A percentile compares a stretch with the other conserved stretches of the same genome.
Conservation (phyloP, 345 rosid genomes). For the Bruguiera sexangula region DNA sequence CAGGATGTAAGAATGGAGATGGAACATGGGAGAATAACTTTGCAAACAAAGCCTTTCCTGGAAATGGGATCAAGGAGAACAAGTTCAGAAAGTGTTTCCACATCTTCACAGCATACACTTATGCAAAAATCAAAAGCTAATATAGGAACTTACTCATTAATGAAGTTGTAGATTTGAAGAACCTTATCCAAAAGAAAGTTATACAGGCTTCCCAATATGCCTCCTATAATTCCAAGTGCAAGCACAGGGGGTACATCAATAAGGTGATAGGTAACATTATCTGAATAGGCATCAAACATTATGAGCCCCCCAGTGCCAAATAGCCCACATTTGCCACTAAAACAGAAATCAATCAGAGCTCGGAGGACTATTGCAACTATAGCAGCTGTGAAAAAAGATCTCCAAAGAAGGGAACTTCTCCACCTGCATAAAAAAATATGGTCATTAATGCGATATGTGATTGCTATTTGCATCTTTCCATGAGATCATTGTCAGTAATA, state of each 20-base stretch:
- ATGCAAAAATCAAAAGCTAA: slow-evolving; percentile 8
- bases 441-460: neutral
- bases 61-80: slow-evolving; percentile 18
- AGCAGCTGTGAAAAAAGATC: slow-evolving; percentile 87
- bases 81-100: slow-evolving; percentile 9
- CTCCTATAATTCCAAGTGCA: slow-evolving; percentile 76
- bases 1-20: slow-evolving; percentile 80
- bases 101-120: slow-evolving; percentile 2
- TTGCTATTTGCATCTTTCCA: neutral
- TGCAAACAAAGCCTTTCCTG: slow-evolving; percentile 68
- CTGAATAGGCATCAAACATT: slow-evolving; percentile 80
- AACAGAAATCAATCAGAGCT: slow-evolving; percentile 80
- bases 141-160: slow-evolving; percentile 65
- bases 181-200: slow-evolving; percentile 69
- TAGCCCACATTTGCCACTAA: slow-evolving; percentile 77
- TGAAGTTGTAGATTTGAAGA: slow-evolving; percentile 59
- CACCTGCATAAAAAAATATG: slow-evolving; percentile 48
- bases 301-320: slow-evolving; percentile 94
- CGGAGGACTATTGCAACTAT: slow-evolving; percentile 81
- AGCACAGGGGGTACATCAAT: slow-evolving; percentile 74
- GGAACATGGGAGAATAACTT: slow-evolving; percentile 56
- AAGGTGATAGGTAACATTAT: slow-evolving; percentile 61
- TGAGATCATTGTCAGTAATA: neutral
- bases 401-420: slow-evolving; percentile 90
- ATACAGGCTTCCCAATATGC: slow-evolving; percentile 75